These are phyloP conservation scores for Apiotrichum mycotoxinovorans DNA, from an alignment of 1,284 basidiomycete species.

Conservation along the genomic window DNA sequence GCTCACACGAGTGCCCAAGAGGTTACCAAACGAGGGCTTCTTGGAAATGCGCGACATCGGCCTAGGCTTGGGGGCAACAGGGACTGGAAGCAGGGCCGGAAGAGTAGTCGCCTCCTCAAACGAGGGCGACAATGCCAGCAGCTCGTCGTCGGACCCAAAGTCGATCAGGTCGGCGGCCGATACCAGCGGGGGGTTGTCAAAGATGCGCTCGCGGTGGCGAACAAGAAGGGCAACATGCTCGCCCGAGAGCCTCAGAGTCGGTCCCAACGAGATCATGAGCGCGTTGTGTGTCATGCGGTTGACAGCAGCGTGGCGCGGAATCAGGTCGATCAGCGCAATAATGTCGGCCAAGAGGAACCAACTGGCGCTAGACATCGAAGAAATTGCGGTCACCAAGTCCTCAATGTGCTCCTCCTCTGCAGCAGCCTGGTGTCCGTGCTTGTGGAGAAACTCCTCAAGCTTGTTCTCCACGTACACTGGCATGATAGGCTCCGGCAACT, in stretches of 20 bases:
- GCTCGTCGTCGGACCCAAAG: conserved; percentile 35
- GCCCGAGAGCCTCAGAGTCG: conserved; percentile 41
- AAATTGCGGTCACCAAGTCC: conserved; percentile 29
- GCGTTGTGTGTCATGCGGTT: conserved; percentile 49
- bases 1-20: conserved; percentile 11
- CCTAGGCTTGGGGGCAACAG: conserved; percentile 14
- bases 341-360: conserved; percentile 51
- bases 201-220: conserved; percentile 30
- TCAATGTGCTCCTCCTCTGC: conserved; percentile 12
- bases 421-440: neutral
- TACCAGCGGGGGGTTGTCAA: conserved; percentile 33
- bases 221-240: conserved; percentile 35
- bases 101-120: conserved; percentile 6
- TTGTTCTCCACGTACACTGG: conserved; percentile 64
- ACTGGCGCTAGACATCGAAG: conserved; percentile 38
- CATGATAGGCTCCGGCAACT: conserved; percentile 71
- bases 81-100: neutral
- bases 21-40: conserved; percentile 28
- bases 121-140: conserved; percentile 19
- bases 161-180: conserved; percentile 32
- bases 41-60: conserved; percentile 24
- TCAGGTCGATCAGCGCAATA: conserved; percentile 42
- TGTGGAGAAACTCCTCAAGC: conserved; percentile 59
- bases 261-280: conserved; percentile 43
- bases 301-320: conserved; percentile 31